Evolutionary conservation across 176 grass and related monocot species (phyloP), one percentile per base, ranked within the genome.

Genomic region (Triticum monococcum): DNA sequence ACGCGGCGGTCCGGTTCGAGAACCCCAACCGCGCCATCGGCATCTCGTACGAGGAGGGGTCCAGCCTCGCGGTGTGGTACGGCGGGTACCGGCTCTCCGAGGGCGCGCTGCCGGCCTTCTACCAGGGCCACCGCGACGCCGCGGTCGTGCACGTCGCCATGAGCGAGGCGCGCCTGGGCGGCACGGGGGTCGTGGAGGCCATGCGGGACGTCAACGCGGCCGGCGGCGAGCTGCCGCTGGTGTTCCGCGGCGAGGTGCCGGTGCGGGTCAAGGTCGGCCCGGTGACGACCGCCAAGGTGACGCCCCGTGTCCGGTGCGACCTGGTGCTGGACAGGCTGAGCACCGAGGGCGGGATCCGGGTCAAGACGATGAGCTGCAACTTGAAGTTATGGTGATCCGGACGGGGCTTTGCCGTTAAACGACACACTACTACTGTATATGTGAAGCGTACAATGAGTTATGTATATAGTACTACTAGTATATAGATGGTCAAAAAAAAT

Each of bases 21-120:
- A 92, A 92, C 79, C 90, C 83, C 3, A 89, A 92, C 83, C 80
- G 80, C 25, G 79, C 28, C 65, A 89, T 92, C 83, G 83, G 79
- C 13, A 89, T 89, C 65, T 82, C 46, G 10, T 89, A 92, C 83
- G 86, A 89, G 78, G n/a, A 12, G 0, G 86, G 82, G 5, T 85
- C 90, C 28, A 23, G 70, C 65, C 86, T 91, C 7, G 68, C 82
- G 1, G 86, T 88, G 30, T 85, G 48, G 69, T 91, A 88, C 69
- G 9, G 78, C 0, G 71, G 30, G 0, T 78, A 88, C 82, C 65
- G 82, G 61, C 81, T 91, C n/a, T 72, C 81, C 12, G 8, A 57
- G 16, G 86, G 90, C n/a, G 45, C 28, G 17, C 62, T 88, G 22
- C 86, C 90, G 77, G 90, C 70, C 17, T 91, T 91, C 78, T 88